A percentile compares a stretch with the other conserved stretches of the same genome.
phyloP scores from a whole-genome alignment of 2,329 filamentous ascomycete species.

The Aspergillus hiratsukae region DNA sequence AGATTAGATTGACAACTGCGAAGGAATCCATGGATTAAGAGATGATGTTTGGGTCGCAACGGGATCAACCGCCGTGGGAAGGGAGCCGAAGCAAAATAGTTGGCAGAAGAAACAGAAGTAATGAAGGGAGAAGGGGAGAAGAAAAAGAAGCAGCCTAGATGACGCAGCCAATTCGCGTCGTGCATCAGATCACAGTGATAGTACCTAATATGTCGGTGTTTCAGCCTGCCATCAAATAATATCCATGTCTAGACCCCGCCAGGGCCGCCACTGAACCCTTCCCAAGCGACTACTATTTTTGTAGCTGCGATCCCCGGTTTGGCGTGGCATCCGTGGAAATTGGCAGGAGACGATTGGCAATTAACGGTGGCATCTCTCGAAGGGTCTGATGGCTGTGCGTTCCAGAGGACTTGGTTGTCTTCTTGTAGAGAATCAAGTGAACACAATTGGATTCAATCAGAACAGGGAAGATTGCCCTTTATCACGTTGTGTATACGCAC shows the following conservation, averaged over 20 bases:
- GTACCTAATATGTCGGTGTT: neutral
- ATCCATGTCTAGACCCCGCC: conserved; percentile 5
- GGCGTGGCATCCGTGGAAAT: neutral
- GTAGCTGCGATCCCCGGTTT: conserved; percentile 1
- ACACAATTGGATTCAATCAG: neutral
- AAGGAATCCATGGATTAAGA: neutral
- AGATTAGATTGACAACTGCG: neutral
- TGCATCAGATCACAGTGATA: neutral
- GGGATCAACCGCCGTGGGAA: neutral
- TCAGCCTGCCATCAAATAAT: conserved; percentile 1
- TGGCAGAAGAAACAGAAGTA: neutral
- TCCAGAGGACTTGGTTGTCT: no score
- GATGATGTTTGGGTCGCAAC: neutral
- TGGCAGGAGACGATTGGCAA: neutral
- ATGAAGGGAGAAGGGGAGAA: neutral
- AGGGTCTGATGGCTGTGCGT: no score
- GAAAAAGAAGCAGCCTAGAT: conserved; percentile 5
- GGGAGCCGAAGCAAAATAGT: neutral
- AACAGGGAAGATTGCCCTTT: neutral
- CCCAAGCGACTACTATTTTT: conserved; percentile 5
- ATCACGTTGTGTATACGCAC: neutral
- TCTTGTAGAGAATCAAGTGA: neutral
- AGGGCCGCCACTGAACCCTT: neutral
- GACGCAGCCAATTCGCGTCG: conserved; percentile 14
- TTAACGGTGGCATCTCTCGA: neutral